These are phyloP conservation scores for Saccharomycopsis crataegensis DNA, from an alignment of 1,139 yeast genomes.

Conservation along the genomic window DNA sequence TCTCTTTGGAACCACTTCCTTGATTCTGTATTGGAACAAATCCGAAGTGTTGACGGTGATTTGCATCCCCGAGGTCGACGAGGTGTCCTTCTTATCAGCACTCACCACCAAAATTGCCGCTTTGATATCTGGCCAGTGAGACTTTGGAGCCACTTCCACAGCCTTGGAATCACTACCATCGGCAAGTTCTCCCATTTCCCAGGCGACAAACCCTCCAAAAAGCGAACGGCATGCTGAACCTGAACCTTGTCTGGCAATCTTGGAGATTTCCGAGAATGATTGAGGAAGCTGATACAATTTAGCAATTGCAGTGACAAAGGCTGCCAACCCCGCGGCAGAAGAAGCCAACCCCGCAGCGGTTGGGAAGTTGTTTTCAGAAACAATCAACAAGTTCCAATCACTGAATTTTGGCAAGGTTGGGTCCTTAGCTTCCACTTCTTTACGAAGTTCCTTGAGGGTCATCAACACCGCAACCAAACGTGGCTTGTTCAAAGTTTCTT, in stretches of 20 bases:
- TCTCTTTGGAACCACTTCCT: constrained; percentile 76
- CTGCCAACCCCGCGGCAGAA: constrained; percentile 98
- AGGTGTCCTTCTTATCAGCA: constrained; percentile 89
- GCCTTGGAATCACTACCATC: constrained; percentile 92
- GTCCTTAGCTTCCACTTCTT: constrained; percentile 44
- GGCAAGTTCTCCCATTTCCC: constrained; percentile 82
- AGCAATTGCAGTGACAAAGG: constrained; percentile 82
- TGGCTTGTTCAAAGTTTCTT: constrained; percentile 55
- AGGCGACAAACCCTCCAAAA: constrained; percentile 96
- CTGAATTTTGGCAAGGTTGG: constrained; percentile 53
- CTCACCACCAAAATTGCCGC: constrained; percentile 90
- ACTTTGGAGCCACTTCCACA: constrained; percentile 75
- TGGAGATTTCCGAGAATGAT: constrained; percentile 74
- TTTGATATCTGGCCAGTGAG: constrained; percentile 88
- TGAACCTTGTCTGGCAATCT: constrained; percentile 94
- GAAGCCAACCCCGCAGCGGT: constrained; percentile 99
- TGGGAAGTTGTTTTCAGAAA: constrained; percentile 94
- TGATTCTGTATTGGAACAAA: constrained; percentile 70
- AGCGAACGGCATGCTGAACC: constrained; percentile 97
- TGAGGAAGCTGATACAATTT: constrained; percentile 74
- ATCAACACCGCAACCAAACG: constrained; percentile 75
- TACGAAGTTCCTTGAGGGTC: constrained; percentile 66
- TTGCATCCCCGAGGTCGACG: constrained; percentile 96
- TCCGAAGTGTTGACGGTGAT: constrained; percentile 84
- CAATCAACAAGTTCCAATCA: constrained; percentile 64